Evolutionary conservation across 2,329 filamentous ascomycete genomes (phyloP), one percentile per base, ranked within the genome.

Genomic region (Fonsecaea pedrosoi): DNA sequence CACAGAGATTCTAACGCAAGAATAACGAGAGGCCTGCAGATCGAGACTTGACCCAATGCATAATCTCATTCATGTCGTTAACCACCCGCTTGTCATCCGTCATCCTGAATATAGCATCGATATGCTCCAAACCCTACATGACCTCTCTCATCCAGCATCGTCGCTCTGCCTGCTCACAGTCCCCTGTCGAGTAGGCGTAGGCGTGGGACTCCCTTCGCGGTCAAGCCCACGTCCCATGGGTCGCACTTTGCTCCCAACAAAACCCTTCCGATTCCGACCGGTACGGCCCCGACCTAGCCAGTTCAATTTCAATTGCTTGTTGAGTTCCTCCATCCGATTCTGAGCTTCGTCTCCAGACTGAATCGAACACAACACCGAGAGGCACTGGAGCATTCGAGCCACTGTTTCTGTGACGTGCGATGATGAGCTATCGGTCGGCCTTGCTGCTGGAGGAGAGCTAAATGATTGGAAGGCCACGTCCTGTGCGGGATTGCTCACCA

Each of bases 361-460:
- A 12, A 96, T 86, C 69, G 89, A 89, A 2, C 92, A 91, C 25
- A 99, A 83, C 7, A 99, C 93, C 76, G 90, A 94, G 78, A 98
- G 90, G 78, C 95, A 99, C 81, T 99, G 95, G 70, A 99, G 83
- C 92, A 99, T 96, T 59, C 94, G 85, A 0, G 93, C 95, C 0
- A 97, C 94, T 72, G 94, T 97, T 73, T 98, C 94, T 0, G 95
- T 97, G 62, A 98, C 88, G 75, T 95, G 88, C 76, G 92, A 86
- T 74, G 80, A 64, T 57, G 88, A 90, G 74, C 78, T 79, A 66
- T 83, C 81, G 4, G 77, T 68, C 7, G 77, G 72, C 45, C 72
- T 72, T 37, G 74, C 72, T 53, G 71, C 71, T 25, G 77, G 71
- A 1, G 80, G 78, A 0, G 79, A 78, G 9, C 78, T 76, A 70